These are phyloP conservation scores for Pleodorina starrii DNA, from an alignment of 139 green algal genomes.

Conservation along the genomic window DNA sequence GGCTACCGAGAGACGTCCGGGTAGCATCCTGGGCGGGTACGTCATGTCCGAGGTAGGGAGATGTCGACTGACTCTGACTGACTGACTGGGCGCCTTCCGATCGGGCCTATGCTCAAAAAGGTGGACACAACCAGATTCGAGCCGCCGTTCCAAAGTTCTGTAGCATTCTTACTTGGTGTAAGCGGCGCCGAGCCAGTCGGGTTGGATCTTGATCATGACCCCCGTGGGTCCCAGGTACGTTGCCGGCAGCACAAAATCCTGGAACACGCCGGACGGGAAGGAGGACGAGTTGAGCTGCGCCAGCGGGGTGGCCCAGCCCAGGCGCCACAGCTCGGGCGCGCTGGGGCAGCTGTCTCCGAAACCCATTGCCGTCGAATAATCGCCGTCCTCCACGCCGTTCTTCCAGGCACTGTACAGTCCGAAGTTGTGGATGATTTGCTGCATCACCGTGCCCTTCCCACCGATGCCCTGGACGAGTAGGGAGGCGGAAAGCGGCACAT, in stretches of 20 bases:
- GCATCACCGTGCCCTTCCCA: conserved; percentile 10
- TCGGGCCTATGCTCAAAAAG: too few species aligned
- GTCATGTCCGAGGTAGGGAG: too few species aligned
- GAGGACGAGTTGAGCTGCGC: not conserved
- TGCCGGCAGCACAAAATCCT: not conserved
- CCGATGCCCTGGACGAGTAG: not conserved
- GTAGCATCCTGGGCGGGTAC: too few species aligned
- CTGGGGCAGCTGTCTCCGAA: not conserved
- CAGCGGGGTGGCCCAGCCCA: conserved; percentile 3
- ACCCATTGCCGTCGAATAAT: conserved; percentile 1
- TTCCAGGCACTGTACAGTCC: not conserved
- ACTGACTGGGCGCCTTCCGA: too few species aligned
- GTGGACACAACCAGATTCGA: too few species aligned
- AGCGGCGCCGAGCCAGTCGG: not conserved
- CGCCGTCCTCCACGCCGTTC: not conserved
- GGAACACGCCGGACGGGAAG: not conserved
- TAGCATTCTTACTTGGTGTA: conserved; percentile 7
- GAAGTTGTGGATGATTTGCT: conserved; percentile 25
- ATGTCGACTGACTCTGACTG: too few species aligned
- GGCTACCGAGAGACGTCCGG: too few species aligned
- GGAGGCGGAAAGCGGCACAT: too few species aligned
- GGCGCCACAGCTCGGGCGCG: not conserved
- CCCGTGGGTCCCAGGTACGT: not conserved
- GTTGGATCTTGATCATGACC: conserved; percentile 11
- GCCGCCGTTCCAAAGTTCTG: too few species aligned